A percentile compares a stretch with the other conserved stretches of the same genome.
Conservation (phyloP, 768 basidiomycete genomes). For the Lactarius sp. region DNA sequence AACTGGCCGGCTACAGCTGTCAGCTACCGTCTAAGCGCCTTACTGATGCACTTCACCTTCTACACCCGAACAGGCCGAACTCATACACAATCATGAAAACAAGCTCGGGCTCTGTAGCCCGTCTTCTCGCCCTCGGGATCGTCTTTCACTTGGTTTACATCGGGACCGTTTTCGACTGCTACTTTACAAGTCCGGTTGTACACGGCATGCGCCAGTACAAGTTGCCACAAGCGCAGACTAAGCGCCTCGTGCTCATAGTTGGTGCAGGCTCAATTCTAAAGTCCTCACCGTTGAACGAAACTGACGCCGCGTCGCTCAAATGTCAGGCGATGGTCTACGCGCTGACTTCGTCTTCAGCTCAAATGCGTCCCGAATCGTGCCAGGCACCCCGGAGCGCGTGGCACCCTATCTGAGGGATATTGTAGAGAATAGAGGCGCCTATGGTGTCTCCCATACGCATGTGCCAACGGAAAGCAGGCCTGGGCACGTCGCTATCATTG, state of each 20-base stretch:
- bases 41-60: not conserved
- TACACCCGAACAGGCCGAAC: not conserved
- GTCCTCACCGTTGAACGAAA: not conserved
- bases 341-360: conserved; percentile 72
- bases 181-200: conserved; percentile 80
- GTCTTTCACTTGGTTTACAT: conserved; percentile 73
- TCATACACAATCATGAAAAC: conserved; percentile 13
- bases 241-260: conserved; percentile 74
- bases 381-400: conserved; percentile 49
- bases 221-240: conserved; percentile 46
- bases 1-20: not conserved
- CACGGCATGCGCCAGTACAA: conserved; percentile 65
- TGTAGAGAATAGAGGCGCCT: conserved; percentile 61
- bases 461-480: conserved; percentile 88
- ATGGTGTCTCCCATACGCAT: conserved; percentile 79
- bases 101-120: conserved; percentile 17
- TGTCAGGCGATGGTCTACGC: conserved; percentile 72
- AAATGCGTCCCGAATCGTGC: conserved; percentile 53
- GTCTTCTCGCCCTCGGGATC: conserved; percentile 60
- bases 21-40: not conserved
- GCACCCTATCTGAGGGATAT: conserved; percentile 75
- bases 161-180: conserved; percentile 76
- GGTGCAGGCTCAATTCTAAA: conserved; percentile 40
- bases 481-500: conserved; percentile 86
- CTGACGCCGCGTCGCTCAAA: not conserved